These are phyloP conservation scores for Diospyros lotus DNA, from an alignment of 148 eudicot genomes.

Conservation along the genomic window DNA sequence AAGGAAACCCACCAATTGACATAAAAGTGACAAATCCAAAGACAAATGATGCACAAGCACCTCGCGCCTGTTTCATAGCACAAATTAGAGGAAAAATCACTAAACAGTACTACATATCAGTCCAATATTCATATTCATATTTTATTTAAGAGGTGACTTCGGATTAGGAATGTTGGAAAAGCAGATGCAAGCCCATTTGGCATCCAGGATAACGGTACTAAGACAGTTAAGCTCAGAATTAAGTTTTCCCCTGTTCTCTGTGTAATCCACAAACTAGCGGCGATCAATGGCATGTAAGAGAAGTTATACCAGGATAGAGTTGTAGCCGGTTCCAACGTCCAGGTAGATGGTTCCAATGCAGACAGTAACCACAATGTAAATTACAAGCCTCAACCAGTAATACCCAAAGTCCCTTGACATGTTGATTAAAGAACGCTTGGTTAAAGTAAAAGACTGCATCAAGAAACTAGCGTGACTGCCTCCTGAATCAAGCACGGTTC, in stretches of 20 bases:
- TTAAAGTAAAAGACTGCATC: slow-evolving; percentile 75
- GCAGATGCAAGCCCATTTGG: too few relatives aligned
- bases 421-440: slow-evolving; percentile 80
- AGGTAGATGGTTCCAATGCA: slow-evolving; percentile 88
- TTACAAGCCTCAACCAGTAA: slow-evolving; percentile 95
- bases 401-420: slow-evolving; percentile 98
- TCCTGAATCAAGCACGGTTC: slow-evolving; percentile 86
- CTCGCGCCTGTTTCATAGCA: slow-evolving; percentile 56
- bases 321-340: slow-evolving; percentile 80
- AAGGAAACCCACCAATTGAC: slow-evolving; percentile 98
- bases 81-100: too few relatives aligned
- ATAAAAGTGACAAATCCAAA: slow-evolving; percentile 96
- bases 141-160: too few relatives aligned
- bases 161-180: too few relatives aligned
- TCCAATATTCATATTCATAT: too few relatives aligned
- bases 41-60: slow-evolving; percentile 90
- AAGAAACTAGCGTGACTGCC: slow-evolving; percentile 94
- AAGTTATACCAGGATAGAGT: slow-evolving; percentile 67
- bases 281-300: background rate
- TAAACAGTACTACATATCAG: too few relatives aligned
- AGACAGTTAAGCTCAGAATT: too few relatives aligned
- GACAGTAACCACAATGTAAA: slow-evolving; percentile 76
- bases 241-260: too few relatives aligned
- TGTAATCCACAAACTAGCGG: background rate
- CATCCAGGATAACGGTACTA: too few relatives aligned